These are phyloP conservation scores for Podospora comata DNA, from an alignment of 495 filamentous ascomycete genomes.

Conservation along the genomic window DNA sequence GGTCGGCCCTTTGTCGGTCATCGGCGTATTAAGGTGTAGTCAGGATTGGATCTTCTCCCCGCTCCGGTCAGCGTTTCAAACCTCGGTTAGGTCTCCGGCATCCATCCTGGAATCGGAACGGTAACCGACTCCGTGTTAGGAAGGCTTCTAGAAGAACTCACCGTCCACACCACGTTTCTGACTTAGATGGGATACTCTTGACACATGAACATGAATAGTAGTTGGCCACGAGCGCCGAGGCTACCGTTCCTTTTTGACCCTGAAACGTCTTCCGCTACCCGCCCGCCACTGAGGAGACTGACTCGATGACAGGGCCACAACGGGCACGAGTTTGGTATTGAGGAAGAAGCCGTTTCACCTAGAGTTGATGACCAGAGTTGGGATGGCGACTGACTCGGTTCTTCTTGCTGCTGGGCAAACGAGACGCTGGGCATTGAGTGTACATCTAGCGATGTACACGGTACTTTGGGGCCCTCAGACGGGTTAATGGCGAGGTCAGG, in stretches of 20 bases:
- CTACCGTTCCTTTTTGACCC: background rate
- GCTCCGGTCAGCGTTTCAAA: background rate
- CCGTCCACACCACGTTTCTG: background rate
- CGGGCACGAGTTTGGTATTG: background rate
- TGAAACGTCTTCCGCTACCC: background rate
- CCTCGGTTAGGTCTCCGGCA: slow-evolving; percentile 5
- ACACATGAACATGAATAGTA: background rate
- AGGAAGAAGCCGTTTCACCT: background rate
- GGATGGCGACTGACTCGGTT: background rate
- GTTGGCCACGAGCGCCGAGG: background rate
- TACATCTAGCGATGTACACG: background rate
- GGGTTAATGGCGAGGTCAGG: background rate
- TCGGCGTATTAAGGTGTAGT: slow-evolving; percentile 7
- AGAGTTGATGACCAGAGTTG: background rate
- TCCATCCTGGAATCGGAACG: background rate
- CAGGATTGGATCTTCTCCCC: background rate
- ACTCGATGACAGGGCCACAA: background rate
- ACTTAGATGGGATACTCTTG: background rate
- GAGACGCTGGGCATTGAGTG: background rate
- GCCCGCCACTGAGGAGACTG: background rate
- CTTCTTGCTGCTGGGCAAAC: background rate
- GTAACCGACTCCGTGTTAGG: background rate
- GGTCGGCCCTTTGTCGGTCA: slow-evolving; percentile 17
- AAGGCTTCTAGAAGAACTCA: slow-evolving; percentile 8
- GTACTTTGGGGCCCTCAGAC: background rate